phyloP scores from a whole-genome alignment of 2,329 filamentous ascomycete genomes.

The Pseudocercospora macadamiae region DNA sequence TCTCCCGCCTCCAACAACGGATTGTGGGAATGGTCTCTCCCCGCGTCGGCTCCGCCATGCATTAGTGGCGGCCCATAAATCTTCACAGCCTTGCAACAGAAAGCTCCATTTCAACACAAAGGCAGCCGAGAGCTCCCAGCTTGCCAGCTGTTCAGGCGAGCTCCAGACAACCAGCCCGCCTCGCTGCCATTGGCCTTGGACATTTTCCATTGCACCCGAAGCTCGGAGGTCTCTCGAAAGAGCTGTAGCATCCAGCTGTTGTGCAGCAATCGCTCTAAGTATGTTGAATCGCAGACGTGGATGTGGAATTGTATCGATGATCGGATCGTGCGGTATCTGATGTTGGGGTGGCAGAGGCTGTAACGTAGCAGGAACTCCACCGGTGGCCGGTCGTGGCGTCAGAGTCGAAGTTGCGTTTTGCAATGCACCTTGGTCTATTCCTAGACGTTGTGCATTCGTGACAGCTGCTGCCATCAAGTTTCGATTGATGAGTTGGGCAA shows the following conservation, averaged over 20 bases:
- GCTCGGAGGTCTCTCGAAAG: constrained; percentile 29
- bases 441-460: constrained; percentile 31
- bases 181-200: constrained; percentile 30
- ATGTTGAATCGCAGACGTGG: constrained; percentile 35
- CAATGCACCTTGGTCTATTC: constrained; percentile 25
- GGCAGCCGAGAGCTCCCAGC: constrained; percentile 49
- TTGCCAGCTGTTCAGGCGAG: constrained; percentile 43
- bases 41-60: constrained; percentile 43
- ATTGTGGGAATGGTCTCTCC: constrained; percentile 29
- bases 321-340: constrained; percentile 34
- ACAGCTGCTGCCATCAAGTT: constrained; percentile 33
- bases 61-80: constrained; percentile 46
- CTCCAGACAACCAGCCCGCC: constrained; percentile 44
- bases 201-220: constrained; percentile 32
- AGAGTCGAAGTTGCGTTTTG: constrained; percentile 21
- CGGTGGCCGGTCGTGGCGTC: constrained; percentile 21
- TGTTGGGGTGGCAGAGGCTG: constrained; percentile 33
- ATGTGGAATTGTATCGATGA: constrained; percentile 36
- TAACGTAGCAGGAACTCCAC: constrained; percentile 26
- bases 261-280: constrained; percentile 29
- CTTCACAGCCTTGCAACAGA: constrained; percentile 45
- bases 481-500: constrained; percentile 36
- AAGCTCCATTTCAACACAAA: constrained; percentile 46
- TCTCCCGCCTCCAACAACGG: not conserved
- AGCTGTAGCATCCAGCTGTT: constrained; percentile 30